A percentile compares a stretch with the other conserved stretches of the same genome.
Conservation (phyloP, 2,329 filamentous ascomycete genomes). For the Pleoardoris graminearum region DNA sequence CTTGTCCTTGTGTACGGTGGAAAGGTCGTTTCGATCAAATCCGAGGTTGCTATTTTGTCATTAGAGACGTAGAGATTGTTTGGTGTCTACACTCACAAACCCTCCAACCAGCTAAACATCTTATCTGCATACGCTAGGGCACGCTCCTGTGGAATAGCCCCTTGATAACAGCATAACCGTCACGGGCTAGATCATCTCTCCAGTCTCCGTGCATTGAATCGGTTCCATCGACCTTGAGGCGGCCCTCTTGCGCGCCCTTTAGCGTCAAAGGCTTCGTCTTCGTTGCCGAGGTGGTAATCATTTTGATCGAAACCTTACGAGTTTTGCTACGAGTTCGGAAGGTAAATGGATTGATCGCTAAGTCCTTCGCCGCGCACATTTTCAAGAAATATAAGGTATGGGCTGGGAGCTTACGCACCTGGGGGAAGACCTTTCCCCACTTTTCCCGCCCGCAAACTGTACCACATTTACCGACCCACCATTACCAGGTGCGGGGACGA, state of each 20-base stretch:
- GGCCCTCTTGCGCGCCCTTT: conserved; percentile 7
- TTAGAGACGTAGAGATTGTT: not conserved
- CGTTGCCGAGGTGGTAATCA: conserved; percentile 20
- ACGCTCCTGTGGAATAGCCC: conserved; percentile 49
- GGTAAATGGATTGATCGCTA: too few species aligned
- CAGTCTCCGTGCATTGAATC: conserved; percentile 38
- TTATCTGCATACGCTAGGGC: conserved; percentile 43
- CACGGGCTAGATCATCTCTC: conserved; percentile 40
- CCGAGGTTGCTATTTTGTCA: conserved; percentile 19
- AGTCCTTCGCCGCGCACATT: too few species aligned
- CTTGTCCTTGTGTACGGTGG: conserved; percentile 25
- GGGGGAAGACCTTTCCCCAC: too few species aligned
- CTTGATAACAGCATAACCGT: conserved; percentile 55
- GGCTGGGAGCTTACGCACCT: too few species aligned
- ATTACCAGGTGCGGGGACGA: too few species aligned
- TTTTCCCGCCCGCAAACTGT: too few species aligned
- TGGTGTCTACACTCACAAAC: conserved; percentile 27
- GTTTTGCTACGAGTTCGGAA: too few species aligned
- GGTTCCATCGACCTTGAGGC: conserved; percentile 23
- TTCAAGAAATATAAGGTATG: too few species aligned
- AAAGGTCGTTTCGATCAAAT: conserved; percentile 24
- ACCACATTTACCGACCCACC: too few species aligned
- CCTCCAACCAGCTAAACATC: conserved; percentile 35
- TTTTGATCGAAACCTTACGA: too few species aligned
- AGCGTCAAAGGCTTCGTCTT: conserved; percentile 15